Percentiles rank a stretch among this genome's conserved stretches.
Conservation (phyloP, 805 yeast species). For the Starmerella floris region DNA sequence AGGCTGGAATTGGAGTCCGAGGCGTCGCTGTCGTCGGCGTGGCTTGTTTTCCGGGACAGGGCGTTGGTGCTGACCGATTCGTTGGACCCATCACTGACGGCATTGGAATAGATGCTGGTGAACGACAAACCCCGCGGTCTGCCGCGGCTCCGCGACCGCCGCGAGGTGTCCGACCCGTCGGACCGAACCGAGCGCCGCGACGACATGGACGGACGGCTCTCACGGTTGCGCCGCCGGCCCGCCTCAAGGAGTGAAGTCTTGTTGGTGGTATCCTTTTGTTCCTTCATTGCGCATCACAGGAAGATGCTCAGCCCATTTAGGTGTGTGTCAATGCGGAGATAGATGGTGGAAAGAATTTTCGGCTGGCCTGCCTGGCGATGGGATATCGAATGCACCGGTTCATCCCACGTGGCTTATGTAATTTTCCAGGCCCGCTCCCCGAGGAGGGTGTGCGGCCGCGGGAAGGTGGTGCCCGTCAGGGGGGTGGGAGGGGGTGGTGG, state of each 20-base stretch:
- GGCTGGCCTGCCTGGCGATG: too few relatives aligned
- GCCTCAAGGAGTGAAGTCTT: neutral
- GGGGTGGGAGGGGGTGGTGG: too few relatives aligned
- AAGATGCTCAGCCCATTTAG: neutral
- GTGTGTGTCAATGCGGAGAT: neutral
- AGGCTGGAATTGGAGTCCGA: conserved; percentile 24
- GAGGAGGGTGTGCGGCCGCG: too few relatives aligned
- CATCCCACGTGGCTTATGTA: neutral
- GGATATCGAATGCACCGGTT: neutral
- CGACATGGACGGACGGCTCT: conserved; percentile 3
- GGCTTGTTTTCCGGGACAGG: conserved; percentile 11
- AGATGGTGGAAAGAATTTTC: neutral
- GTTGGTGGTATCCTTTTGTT: neutral
- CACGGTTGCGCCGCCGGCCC: conserved; percentile 2
- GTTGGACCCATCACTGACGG: conserved; percentile 6
- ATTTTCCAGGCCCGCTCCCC: too few relatives aligned
- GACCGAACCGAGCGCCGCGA: conserved; percentile 11
- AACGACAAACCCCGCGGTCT: conserved; percentile 14
- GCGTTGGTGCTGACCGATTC: conserved; percentile 3
- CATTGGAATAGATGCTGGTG: conserved; percentile 13
- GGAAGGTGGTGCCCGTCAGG: too few relatives aligned
- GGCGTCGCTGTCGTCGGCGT: conserved; percentile 23
- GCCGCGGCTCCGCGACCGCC: neutral
- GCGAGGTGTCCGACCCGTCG: conserved; percentile 6
- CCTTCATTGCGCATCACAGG: conserved; percentile 1